Conservation (phyloP, 768 basidiomycete genomes). For the Mycena epipterygia region DNA sequence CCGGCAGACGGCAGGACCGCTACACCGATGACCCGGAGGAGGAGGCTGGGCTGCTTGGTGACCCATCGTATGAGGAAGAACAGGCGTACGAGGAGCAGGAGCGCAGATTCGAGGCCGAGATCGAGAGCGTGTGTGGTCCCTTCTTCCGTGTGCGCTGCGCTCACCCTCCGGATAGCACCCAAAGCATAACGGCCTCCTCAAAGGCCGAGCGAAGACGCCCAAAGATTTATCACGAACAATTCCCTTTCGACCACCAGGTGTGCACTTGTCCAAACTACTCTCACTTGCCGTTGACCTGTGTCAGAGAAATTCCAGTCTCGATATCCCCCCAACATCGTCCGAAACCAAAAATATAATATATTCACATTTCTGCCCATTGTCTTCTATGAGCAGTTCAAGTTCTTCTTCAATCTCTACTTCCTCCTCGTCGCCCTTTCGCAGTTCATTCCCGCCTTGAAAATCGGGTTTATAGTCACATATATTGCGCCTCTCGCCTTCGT, state of each 20-base stretch:
- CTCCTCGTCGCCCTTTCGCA: conserved; percentile 96
- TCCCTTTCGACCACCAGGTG: conserved; percentile 82
- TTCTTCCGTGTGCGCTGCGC: neutral
- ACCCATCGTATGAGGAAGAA: conserved; percentile 49
- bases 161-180: neutral
- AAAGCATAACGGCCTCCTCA: conserved; percentile 43
- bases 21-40: conserved; percentile 79
- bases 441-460: conserved; percentile 95
- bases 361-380: conserved; percentile 98
- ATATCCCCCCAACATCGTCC: conserved; percentile 91
- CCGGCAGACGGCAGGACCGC: conserved; percentile 62
- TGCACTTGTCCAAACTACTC: neutral
- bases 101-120: conserved; percentile 32
- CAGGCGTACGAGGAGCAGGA: conserved; percentile 51
- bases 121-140: conserved; percentile 32
- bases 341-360: conserved; percentile 98
- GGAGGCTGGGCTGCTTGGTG: conserved; percentile 64
- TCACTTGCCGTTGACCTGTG: conserved; percentile 14
- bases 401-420: conserved; percentile 99
- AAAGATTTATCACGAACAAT: conserved; percentile 85
- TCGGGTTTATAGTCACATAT: conserved; percentile 96
- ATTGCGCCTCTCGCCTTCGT: conserved; percentile 97
- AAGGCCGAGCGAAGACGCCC: conserved; percentile 43
- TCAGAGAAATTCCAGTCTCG: conserved; percentile 78
- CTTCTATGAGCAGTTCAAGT: conserved; percentile 99